Evolutionary conservation across 2,329 filamentous ascomycete genomes (phyloP).

Genomic region (Fusarium transvaalense): DNA sequence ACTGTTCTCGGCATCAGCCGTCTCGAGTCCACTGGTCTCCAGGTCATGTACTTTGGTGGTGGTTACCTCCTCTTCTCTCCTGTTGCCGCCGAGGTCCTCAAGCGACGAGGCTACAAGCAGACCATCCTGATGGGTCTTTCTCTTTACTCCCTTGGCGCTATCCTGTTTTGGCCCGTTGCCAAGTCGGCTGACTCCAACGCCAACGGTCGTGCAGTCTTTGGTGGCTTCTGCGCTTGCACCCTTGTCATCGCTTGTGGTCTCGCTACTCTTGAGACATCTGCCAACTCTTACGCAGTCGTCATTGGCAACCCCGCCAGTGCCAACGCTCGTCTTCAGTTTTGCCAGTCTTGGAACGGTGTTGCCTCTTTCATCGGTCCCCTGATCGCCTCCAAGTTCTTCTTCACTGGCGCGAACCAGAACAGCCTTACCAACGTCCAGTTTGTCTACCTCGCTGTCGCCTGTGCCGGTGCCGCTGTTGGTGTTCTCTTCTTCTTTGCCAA

Average conservation of each 20-base stretch:
- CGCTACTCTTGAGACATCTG: slow-evolving; percentile 80
- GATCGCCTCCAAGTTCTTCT: slow-evolving; percentile 79
- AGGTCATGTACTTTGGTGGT: slow-evolving; percentile 68
- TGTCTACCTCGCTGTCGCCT: slow-evolving; percentile 79
- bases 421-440: slow-evolving; percentile 78
- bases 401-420: slow-evolving; percentile 68
- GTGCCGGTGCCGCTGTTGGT: slow-evolving; percentile 75
- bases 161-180: slow-evolving; percentile 68
- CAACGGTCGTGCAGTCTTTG: slow-evolving; percentile 61
- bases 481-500: slow-evolving; percentile 73
- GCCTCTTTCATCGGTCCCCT: slow-evolving; percentile 79
- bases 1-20: slow-evolving; percentile 58
- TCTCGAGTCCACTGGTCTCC: slow-evolving; percentile 61
- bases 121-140: slow-evolving; percentile 76
- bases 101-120: slow-evolving; percentile 72
- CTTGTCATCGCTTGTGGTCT: slow-evolving; percentile 81
- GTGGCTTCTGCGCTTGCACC: slow-evolving; percentile 78
- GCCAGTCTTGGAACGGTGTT: slow-evolving; percentile 82
- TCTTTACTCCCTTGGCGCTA: slow-evolving; percentile 72
- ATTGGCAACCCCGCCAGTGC: slow-evolving; percentile 55
- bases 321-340: slow-evolving; percentile 61
- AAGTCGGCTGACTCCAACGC: slow-evolving; percentile 57
- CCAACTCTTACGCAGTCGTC: slow-evolving; percentile 75
- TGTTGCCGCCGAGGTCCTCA: slow-evolving; percentile 70
- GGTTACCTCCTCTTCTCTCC: slow-evolving; percentile 57